Evolutionary conservation across 768 basidiomycete species (phyloP), one percentile per base, ranked within the genome.

Genomic region (Termitomyces sp.): DNA sequence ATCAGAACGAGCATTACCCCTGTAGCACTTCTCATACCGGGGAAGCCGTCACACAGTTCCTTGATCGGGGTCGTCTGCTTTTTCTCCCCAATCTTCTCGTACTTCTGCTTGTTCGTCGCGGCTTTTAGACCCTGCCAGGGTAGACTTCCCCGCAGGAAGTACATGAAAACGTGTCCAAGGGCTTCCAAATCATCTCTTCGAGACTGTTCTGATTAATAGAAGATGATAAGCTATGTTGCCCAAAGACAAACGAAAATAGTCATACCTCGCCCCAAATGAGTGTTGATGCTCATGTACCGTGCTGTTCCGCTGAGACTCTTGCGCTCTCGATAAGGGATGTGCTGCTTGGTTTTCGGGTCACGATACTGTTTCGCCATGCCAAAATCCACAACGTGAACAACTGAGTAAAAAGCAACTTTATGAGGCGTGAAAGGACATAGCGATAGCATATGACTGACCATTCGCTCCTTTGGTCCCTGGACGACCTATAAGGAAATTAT

Each of bases 71-170:
- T 98, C 14, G 90, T 91, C 77, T 98, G 97, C 81, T 94, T 99
- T 88, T 99, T 99, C 80, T 99, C 96, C 62, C 96, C 96, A 71
- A 99, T 99, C 81, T 98, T 99, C 80, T 99, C 96, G 76, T 99
- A 99, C 80, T 98, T 93, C 72, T 98, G 97, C 79, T 99, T 99
- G 80, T 99, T 98, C 52, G 95, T 99, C 30, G 97, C 97, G 35
- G 97, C 97, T 76, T 98, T 98, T 57, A 99, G 83, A 57, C 97
- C 97, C 70, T 99, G 97, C 97, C 97, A 99, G 24, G 97, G 97
- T 54, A 99, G 70, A 65, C 94, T 96, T 22, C 97, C 97, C 54
- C 97, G 85, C 52, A 98, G 74, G 75, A 99, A 98, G 78, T 99
- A 99, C 92, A 99, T 97, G 78, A 99, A 99, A 65, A 99, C 97